Conservation (phyloP, 176 grass and related monocot genomes). For the Rhynchospora breviuscula region DNA sequence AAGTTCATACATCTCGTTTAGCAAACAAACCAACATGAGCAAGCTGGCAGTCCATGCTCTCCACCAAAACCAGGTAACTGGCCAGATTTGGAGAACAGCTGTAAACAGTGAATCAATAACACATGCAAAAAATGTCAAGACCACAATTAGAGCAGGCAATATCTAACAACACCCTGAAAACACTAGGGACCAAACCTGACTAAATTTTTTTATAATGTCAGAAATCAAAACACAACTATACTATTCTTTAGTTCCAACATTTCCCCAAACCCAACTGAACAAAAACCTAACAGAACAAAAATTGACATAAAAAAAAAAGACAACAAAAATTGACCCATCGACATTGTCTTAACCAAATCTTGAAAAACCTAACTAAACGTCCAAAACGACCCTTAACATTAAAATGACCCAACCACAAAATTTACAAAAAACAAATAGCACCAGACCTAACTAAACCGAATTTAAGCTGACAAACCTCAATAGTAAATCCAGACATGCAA, state of each 20-base stretch:
- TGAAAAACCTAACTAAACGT: not conserved
- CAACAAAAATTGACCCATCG: not conserved
- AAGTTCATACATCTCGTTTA: slow-evolving; percentile 59
- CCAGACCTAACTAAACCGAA: not conserved
- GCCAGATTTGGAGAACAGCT: slow-evolving; percentile 89
- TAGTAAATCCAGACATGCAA: not conserved
- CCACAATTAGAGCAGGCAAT: not conserved
- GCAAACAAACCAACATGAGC: slow-evolving; percentile 85
- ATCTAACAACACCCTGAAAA: not conserved
- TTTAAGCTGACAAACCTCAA: too few relatives aligned
- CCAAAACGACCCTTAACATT: not conserved
- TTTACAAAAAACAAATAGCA: too few relatives aligned
- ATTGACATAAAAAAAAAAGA: not conserved
- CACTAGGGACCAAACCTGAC: not conserved
- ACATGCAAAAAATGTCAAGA: slow-evolving; percentile 21
- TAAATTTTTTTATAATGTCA: not conserved
- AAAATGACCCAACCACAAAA: slow-evolving; percentile 1
- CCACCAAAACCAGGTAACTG: slow-evolving; percentile 59
- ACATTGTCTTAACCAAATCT: not conserved
- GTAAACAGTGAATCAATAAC: slow-evolving; percentile 32
- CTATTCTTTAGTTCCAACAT: not conserved
- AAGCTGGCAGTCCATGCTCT: slow-evolving; percentile 75
- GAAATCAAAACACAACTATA: not conserved
- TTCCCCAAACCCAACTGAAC: not conserved
- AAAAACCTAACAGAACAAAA: not conserved